Percentiles rank a stretch among this genome's conserved stretches.
These are phyloP conservation scores for Lachnellula subtilissima DNA, from an alignment of 2,329 filamentous ascomycete genomes.

Conservation along the genomic window DNA sequence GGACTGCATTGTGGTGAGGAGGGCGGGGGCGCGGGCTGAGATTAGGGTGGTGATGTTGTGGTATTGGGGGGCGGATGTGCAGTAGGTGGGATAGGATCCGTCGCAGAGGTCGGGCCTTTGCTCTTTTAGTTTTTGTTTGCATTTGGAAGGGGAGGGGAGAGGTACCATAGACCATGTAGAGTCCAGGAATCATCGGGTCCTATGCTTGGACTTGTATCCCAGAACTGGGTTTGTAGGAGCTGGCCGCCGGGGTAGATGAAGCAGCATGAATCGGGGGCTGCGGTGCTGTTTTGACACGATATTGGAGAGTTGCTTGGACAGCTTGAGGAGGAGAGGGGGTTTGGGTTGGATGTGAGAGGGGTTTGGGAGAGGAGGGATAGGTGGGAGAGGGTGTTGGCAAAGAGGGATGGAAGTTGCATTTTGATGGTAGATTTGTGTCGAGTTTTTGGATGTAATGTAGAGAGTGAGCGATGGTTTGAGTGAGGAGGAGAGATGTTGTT, in stretches of 20 bases:
- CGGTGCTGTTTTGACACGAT: slow-evolving; percentile 61
- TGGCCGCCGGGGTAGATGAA: slow-evolving; percentile 68
- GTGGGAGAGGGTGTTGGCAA: slow-evolving; percentile 21
- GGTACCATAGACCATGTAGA: slow-evolving; percentile 59
- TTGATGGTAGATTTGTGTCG: no score
- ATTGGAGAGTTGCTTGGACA: slow-evolving; percentile 33
- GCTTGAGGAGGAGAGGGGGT: slow-evolving; percentile 18
- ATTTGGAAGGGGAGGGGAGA: background rate
- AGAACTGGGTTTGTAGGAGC: slow-evolving; percentile 70
- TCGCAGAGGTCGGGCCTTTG: slow-evolving; percentile 57
- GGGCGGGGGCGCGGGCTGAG: slow-evolving; percentile 31
- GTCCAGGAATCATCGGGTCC: slow-evolving; percentile 67
- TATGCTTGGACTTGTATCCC: slow-evolving; percentile 61
- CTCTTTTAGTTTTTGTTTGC: background rate
- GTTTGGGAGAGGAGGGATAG: slow-evolving; percentile 7
- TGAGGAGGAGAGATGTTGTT: no score
- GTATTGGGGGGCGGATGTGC: slow-evolving; percentile 58
- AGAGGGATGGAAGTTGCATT: slow-evolving; percentile 5
- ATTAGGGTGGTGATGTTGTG: slow-evolving; percentile 56
- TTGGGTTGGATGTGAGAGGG: background rate
- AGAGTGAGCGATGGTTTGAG: no score
- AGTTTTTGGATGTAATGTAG: no score
- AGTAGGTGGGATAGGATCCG: slow-evolving; percentile 61
- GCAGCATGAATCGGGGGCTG: slow-evolving; percentile 59
- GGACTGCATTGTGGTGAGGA: slow-evolving; percentile 60